Percentiles rank a stretch among this genome's conserved stretches.
Evolutionary conservation across 2,329 filamentous ascomycete genomes (phyloP).

Genomic region (Fusarium pseudograminearum): DNA sequence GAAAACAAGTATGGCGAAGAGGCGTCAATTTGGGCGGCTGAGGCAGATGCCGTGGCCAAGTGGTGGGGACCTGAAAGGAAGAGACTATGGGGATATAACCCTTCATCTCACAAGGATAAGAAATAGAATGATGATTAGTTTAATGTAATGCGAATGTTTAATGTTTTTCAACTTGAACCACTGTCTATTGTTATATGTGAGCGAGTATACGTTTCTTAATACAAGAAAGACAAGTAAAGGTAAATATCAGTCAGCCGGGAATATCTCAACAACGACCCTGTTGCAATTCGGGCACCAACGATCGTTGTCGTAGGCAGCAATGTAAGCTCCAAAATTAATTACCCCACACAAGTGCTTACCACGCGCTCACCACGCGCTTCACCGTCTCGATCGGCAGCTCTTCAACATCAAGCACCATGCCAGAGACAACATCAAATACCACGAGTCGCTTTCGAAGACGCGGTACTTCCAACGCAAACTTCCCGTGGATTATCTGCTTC

Average conservation of each 20-base stretch:
- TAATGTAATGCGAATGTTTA: slow-evolving; percentile 10
- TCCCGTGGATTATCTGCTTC: slow-evolving; percentile 38
- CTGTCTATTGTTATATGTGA: too few relatives aligned
- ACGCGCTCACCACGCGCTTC: neutral
- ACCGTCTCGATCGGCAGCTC: too few relatives aligned
- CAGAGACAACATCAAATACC: neutral
- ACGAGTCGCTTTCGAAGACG: neutral
- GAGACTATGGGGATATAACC: slow-evolving; percentile 42
- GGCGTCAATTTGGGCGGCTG: slow-evolving; percentile 47
- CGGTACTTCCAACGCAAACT: neutral
- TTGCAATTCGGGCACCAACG: neutral
- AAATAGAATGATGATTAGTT: slow-evolving; percentile 28
- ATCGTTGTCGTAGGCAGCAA: neutral
- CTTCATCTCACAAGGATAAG: slow-evolving; percentile 15
- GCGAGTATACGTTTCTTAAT: neutral
- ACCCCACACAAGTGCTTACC: neutral
- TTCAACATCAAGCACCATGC: slow-evolving; percentile 1
- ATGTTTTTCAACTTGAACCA: neutral
- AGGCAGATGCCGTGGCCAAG: slow-evolving; percentile 39
- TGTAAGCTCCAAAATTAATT: neutral
- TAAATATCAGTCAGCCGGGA: too few relatives aligned
- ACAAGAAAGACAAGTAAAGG: too few relatives aligned
- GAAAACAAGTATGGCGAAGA: slow-evolving; percentile 32
- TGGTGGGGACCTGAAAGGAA: slow-evolving; percentile 45
- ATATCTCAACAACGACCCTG: neutral